Percentiles rank a stretch among this genome's conserved stretches.
Conservation (phyloP, 179 eudicot genomes). For the Silene coronaria region DNA sequence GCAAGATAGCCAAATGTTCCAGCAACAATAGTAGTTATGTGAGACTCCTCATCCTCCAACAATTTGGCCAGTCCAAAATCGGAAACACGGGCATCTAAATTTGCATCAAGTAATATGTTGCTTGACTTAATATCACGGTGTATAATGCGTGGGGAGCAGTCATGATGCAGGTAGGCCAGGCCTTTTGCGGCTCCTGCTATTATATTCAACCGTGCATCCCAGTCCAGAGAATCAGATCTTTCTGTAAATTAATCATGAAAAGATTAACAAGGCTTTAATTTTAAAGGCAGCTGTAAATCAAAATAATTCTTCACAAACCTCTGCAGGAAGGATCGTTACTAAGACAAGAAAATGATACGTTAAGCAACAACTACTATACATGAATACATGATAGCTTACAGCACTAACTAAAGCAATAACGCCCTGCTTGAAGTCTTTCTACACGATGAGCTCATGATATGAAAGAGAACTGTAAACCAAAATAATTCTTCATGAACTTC, state of each 20-base stretch:
- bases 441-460: background rate
- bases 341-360: conserved; percentile 8
- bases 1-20: conserved; percentile 99
- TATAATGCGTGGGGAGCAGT: conserved; percentile 92
- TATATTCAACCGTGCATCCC: conserved; percentile 85
- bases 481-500: background rate
- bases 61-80: conserved; percentile 97
- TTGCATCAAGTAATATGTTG: conserved; percentile 94
- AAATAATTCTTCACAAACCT: background rate
- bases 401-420: background rate
- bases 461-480: background rate
- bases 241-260: conserved; percentile 46
- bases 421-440: background rate
- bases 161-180: conserved; percentile 90
- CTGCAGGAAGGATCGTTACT: background rate
- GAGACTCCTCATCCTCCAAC: conserved; percentile 95
- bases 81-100: conserved; percentile 93
- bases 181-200: conserved; percentile 95
- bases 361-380: background rate
- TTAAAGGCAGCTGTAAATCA: background rate
- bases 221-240: conserved; percentile 74
- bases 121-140: conserved; percentile 98
- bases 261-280: conserved; percentile 14
- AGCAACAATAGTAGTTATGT: conserved; percentile 96
- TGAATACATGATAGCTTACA: background rate